A percentile compares a stretch with the other conserved stretches of the same genome.
These are phyloP conservation scores for Camelina hispida DNA, from an alignment of 345 rosid species.

Conservation along the genomic window DNA sequence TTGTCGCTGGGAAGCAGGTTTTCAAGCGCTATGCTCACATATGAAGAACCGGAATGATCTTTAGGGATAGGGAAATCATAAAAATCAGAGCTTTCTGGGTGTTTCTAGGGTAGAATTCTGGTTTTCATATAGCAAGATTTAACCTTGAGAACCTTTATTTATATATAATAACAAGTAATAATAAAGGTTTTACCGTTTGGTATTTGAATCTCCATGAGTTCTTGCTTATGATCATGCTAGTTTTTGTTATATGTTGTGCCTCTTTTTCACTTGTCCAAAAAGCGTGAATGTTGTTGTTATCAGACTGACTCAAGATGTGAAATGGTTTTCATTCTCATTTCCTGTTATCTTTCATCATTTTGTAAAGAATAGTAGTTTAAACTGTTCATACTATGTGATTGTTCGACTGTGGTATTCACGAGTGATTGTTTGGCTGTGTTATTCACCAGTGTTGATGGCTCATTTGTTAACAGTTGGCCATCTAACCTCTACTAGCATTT, in stretches of 20 bases:
- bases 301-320: background rate
- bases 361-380: background rate
- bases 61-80: constrained; percentile 24
- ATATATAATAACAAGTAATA: background rate
- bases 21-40: constrained; percentile 75
- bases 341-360: background rate
- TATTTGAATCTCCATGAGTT: constrained; percentile 25
- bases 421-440: background rate
- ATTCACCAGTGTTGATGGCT: constrained; percentile 3
- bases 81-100: constrained; percentile 15
- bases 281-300: background rate
- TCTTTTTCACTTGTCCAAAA: background rate
- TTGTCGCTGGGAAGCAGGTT: constrained; percentile 74
- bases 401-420: constrained; percentile 10
- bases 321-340: constrained; percentile 6
- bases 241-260: background rate
- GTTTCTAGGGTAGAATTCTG: constrained; percentile 17
- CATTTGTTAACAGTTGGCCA: constrained; percentile 21
- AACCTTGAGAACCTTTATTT: constrained; percentile 12
- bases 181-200: constrained; percentile 10
- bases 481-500: background rate
- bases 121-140: background rate
- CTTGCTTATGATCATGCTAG: background rate
- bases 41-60: constrained; percentile 37
- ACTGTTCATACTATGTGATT: constrained; percentile 10